Evolutionary conservation across 73 alveolate species (phyloP), one percentile per base, ranked within the genome.

Genomic region (Paramecium primaurelia): DNA sequence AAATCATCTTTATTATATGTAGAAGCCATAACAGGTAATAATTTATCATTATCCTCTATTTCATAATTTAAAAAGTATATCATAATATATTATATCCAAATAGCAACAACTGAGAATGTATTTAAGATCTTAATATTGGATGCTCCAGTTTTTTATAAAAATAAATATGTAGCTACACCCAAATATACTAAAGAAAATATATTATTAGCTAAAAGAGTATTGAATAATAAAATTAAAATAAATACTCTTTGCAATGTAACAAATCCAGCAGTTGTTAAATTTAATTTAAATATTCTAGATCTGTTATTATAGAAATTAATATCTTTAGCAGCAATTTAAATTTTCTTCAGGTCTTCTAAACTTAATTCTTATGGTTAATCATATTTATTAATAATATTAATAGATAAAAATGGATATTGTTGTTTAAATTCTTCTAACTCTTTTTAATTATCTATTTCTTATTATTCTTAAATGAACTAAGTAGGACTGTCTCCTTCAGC

Each of bases 71-170:
- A 44, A 20, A 80, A 49, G 58, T 80, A 44, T 45, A 80, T 32
- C 51, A 49, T 32, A 6, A 80, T 73, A 10, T 73, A 80, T 80
- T 80, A 10, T 18, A 80, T 42, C 91, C 91, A 80, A 11, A 80
- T 80, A 26, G 91, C 91, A 80, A 18, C 91, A 20, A 80, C 91
- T 22, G 91, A 42, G 26, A 80, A 80, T 44, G 75, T 80, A 22
- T 80, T 80, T 28, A 80, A 47, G 12, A 80, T 80, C 6, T 47
- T 80, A 26, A 80, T 25, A 44, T 80, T 80, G 7, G 71, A 32
- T 6, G 75, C 51, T 3, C 73, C 91, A 11, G 71, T 40, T 8
- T n/a, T 42, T 25, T 49, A 26, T 32, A 44, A 26, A 80, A 80
- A 80, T 26, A 80, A 80, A 26, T 45, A 45, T 4, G 73, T 22